A percentile compares a stretch with the other conserved stretches of the same genome.
phyloP scores from a whole-genome alignment of 2,329 filamentous ascomycete genomes.

The Alternaria sp. region DNA sequence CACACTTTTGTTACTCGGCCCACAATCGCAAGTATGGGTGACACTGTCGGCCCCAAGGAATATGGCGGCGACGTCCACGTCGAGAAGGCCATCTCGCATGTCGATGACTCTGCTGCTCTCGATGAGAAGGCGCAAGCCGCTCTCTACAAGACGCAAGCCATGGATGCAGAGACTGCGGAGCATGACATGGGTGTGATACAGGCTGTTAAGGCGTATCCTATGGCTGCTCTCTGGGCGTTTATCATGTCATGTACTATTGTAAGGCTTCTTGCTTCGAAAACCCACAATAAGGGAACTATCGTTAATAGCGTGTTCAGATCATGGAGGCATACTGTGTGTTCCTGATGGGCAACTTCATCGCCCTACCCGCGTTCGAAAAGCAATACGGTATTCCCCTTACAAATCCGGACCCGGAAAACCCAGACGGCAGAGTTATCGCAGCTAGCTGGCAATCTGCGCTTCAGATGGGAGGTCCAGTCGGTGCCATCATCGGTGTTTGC shows the following conservation, averaged over 20 bases:
- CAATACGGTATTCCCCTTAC: conserved; percentile 56
- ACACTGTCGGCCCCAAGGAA: conserved; percentile 30
- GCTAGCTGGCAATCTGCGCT: conserved; percentile 68
- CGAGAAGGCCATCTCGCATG: conserved; percentile 36
- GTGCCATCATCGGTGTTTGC: conserved; percentile 68
- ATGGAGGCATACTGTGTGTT: conserved; percentile 73
- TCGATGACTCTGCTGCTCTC: conserved; percentile 29
- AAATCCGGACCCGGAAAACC: not conserved
- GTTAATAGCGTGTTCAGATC: conserved; percentile 56
- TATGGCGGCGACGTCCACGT: conserved; percentile 22
- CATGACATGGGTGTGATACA: conserved; percentile 60
- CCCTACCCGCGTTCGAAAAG: conserved; percentile 57
- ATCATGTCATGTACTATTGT: conserved; percentile 66
- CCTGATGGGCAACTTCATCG: conserved; percentile 67
- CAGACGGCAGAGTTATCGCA: conserved; percentile 53
- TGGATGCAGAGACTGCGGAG: conserved; percentile 65
- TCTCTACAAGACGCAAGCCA: conserved; percentile 62
- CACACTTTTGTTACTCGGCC: conserved; percentile 24
- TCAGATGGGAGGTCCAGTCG: conserved; percentile 63
- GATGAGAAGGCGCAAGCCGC: conserved; percentile 53
- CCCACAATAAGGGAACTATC: conserved; percentile 8
- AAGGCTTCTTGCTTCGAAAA: conserved; percentile 26
- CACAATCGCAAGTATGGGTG: conserved; percentile 37
- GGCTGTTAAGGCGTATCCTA: conserved; percentile 62
- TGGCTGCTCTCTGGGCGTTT: conserved; percentile 64